phyloP scores from a whole-genome alignment of 257 asterid species.

The Nicotiana noctiflora region DNA sequence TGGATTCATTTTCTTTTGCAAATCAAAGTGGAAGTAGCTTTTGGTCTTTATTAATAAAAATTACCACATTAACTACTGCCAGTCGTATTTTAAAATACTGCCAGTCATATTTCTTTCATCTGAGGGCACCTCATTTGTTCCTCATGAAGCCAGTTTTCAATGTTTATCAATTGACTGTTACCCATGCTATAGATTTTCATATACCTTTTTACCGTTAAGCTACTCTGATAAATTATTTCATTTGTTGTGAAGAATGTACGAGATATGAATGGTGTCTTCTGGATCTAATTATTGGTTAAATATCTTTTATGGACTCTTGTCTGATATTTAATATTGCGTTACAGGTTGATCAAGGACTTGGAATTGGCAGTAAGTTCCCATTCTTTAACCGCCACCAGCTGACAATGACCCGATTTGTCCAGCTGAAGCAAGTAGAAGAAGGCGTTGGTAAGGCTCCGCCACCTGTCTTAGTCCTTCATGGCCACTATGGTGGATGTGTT shows the following conservation, averaged over 20 bases:
- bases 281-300: neutral
- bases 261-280: neutral
- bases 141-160: neutral
- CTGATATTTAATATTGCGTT: conserved; percentile 1
- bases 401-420: conserved; percentile 69
- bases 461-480: conserved; percentile 88
- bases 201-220: neutral
- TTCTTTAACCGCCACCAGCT: conserved; percentile 91
- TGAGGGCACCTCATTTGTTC: neutral
- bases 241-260: neutral
- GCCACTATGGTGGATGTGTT: conserved; percentile 94
- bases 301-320: neutral
- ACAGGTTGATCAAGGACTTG: conserved; percentile 97
- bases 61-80: neutral
- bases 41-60: neutral
- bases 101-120: neutral
- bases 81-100: too few relatives aligned
- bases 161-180: neutral
- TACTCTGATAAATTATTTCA: neutral
- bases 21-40: neutral
- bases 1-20: neutral
- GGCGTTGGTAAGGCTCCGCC: conserved; percentile 91
- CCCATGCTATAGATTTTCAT: neutral
- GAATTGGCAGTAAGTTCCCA: conserved; percentile 75
- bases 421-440: conserved; percentile 79